Conservation (phyloP, 1,284 basidiomycete species). For the Laetiporus sulphureus region DNA sequence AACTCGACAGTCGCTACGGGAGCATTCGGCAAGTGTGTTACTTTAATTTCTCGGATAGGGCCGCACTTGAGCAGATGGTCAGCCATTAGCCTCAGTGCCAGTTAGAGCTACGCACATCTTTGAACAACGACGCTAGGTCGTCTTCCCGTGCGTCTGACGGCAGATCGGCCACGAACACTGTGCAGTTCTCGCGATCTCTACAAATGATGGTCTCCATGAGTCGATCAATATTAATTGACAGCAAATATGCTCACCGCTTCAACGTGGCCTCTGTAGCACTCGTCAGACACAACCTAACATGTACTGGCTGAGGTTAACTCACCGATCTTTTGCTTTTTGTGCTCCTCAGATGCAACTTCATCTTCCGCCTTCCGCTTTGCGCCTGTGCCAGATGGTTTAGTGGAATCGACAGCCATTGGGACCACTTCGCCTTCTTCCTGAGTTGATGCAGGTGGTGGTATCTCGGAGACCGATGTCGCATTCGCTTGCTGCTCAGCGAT, state of each 20-base stretch:
- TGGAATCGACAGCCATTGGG: constrained; percentile 51
- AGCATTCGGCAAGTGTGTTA: constrained; percentile 50
- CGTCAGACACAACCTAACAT: too few relatives aligned
- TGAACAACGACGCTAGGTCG: constrained; percentile 73
- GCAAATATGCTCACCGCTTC: constrained; percentile 47
- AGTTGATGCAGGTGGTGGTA: constrained; percentile 8
- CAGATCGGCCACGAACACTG: constrained; percentile 81
- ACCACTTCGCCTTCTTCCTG: constrained; percentile 3
- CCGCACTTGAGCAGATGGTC: constrained; percentile 59
- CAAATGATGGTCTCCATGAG: not conserved
- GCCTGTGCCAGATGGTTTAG: constrained; percentile 26
- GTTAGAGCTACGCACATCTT: constrained; percentile 56
- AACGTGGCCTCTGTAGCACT: constrained; percentile 41
- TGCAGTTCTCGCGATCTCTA: constrained; percentile 94
- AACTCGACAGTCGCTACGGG: constrained; percentile 82
- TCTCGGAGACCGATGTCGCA: constrained; percentile 28
- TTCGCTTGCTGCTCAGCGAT: constrained; percentile 39
- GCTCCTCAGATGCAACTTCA: constrained; percentile 29
- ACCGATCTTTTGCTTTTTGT: constrained; percentile 61
- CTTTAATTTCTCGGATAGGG: constrained; percentile 70
- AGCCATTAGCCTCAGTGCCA: not conserved
- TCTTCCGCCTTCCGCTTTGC: constrained; percentile 65
- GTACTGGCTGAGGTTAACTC: constrained; percentile 23
- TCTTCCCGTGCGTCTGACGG: constrained; percentile 51
- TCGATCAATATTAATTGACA: not conserved